A percentile compares a stretch with the other conserved stretches of the same genome.
phyloP scores from a whole-genome alignment of 2,329 filamentous ascomycete species.

The Decorospora gaudefroyi region DNA sequence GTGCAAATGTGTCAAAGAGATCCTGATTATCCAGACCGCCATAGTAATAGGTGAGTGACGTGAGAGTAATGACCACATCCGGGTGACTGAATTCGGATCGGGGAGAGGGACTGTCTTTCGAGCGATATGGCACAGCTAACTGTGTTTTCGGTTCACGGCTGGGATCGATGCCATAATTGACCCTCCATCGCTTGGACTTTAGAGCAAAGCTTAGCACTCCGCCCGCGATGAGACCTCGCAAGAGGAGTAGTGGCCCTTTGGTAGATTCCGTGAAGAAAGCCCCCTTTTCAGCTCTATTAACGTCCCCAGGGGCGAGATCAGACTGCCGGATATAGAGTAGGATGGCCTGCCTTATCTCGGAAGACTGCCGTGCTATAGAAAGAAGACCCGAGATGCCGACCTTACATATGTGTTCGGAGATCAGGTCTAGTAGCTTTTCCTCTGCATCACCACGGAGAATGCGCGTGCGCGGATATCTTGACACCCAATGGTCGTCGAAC shows the following conservation, averaged over 20 bases:
- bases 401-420: slow-evolving; percentile 48
- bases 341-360: slow-evolving; percentile 36
- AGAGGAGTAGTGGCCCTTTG: slow-evolving; percentile 49
- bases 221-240: slow-evolving; percentile 60
- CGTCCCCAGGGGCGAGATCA: too few relatives aligned
- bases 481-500: slow-evolving; percentile 35
- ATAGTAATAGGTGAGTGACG: slow-evolving; percentile 63
- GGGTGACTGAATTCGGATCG: slow-evolving; percentile 68
- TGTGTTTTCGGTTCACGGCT: slow-evolving; percentile 57
- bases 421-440: slow-evolving; percentile 21
- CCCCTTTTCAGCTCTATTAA: slow-evolving; percentile 17
- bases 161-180: slow-evolving; percentile 63
- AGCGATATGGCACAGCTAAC: slow-evolving; percentile 62
- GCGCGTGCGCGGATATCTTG: slow-evolving; percentile 54
- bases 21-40: slow-evolving; percentile 58
- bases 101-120: slow-evolving; percentile 65
- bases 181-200: slow-evolving; percentile 63
- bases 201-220: slow-evolving; percentile 60
- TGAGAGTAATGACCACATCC: slow-evolving; percentile 13
- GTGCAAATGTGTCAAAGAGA: slow-evolving; percentile 53
- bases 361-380: slow-evolving; percentile 43
- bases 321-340: slow-evolving; percentile 52
- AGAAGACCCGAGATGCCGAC: slow-evolving; percentile 51
- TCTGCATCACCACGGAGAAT: slow-evolving; percentile 52
- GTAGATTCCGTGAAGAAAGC: slow-evolving; percentile 43